These are phyloP conservation scores for Dioszegia crocea DNA, from an alignment of 768 basidiomycete species.

Conservation along the genomic window DNA sequence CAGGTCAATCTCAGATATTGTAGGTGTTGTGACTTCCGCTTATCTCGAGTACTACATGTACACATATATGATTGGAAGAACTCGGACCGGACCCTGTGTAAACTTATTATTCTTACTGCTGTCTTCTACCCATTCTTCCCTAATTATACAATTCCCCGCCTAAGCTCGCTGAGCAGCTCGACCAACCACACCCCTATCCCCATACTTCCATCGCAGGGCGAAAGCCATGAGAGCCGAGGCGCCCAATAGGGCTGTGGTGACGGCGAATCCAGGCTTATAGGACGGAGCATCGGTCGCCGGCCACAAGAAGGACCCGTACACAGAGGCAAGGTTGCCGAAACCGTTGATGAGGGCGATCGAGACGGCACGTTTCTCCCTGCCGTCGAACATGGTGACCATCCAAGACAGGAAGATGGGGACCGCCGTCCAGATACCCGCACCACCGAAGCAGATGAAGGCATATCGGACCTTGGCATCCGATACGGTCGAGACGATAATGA, in stretches of 20 bases:
- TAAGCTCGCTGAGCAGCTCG: not conserved
- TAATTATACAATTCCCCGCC: too few species aligned
- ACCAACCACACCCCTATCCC: slow-evolving; percentile 24
- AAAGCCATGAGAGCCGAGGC: slow-evolving; percentile 17
- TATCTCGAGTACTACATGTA: too few species aligned
- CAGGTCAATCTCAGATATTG: too few species aligned
- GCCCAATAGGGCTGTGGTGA: slow-evolving; percentile 38
- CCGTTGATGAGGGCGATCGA: slow-evolving; percentile 47
- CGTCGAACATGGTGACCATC: slow-evolving; percentile 47
- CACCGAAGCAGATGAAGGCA: slow-evolving; percentile 47
- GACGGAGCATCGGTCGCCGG: slow-evolving; percentile 35
- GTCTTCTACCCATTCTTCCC: too few species aligned
- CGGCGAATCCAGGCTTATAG: slow-evolving; percentile 41
- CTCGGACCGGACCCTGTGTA: too few species aligned
- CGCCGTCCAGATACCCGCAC: slow-evolving; percentile 47
- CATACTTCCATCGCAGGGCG: slow-evolving; percentile 29
- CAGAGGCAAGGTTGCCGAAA: slow-evolving; percentile 36
- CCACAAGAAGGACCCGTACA: slow-evolving; percentile 50
- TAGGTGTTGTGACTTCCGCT: too few species aligned
- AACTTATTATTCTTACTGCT: too few species aligned
- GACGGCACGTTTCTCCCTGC: slow-evolving; percentile 46
- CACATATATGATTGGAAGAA: too few species aligned
- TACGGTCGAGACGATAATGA: slow-evolving; percentile 41
- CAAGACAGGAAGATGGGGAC: slow-evolving; percentile 45
- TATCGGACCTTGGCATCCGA: slow-evolving; percentile 34